A percentile compares a stretch with the other conserved stretches of the same genome.
phyloP scores from a whole-genome alignment of 2,329 filamentous ascomycete genomes.

The Dothideomycetidae sp. region DNA sequence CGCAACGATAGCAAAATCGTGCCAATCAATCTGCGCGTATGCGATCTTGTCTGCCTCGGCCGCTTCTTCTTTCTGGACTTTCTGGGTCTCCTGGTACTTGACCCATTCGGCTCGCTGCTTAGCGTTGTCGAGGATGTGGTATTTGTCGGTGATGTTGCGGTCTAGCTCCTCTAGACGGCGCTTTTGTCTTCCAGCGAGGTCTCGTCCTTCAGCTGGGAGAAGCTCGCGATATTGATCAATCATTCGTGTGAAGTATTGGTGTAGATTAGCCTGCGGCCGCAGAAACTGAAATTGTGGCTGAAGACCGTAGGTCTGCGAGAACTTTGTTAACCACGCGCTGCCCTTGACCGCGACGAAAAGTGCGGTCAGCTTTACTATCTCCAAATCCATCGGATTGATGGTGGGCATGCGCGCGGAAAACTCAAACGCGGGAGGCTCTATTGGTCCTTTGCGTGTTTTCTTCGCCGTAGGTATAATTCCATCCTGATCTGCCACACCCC shows the following conservation, averaged over 20 bases:
- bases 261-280: conserved; percentile 84
- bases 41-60: conserved; percentile 64
- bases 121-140: conserved; percentile 63
- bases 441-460: conserved; percentile 54
- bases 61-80: conserved; percentile 76
- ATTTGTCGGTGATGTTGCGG: conserved; percentile 64
- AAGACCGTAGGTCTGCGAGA: conserved; percentile 75
- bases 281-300: conserved; percentile 97
- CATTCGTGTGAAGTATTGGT: conserved; percentile 86
- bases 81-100: conserved; percentile 71
- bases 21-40: conserved; percentile 89
- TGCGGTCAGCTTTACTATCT: conserved; percentile 60
- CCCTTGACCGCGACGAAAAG: conserved; percentile 89
- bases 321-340: conserved; percentile 74
- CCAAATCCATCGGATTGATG: conserved; percentile 86
- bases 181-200: conserved; percentile 57
- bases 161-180: conserved; percentile 59
- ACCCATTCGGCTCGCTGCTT: conserved; percentile 78
- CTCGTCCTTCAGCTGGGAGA: conserved; percentile 51
- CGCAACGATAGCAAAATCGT: conserved; percentile 91
- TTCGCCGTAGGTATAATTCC: conserved; percentile 49
- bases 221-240: conserved; percentile 88
- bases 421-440: conserved; percentile 71
- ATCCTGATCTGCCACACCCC: conserved; percentile 64
- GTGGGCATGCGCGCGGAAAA: conserved; percentile 96